Percentiles rank a stretch among this genome's conserved stretches.
These are phyloP conservation scores for Apophysomyces trapeziformis DNA, from an alignment of 371 early-diverging fungal genomes.

Conservation along the genomic window DNA sequence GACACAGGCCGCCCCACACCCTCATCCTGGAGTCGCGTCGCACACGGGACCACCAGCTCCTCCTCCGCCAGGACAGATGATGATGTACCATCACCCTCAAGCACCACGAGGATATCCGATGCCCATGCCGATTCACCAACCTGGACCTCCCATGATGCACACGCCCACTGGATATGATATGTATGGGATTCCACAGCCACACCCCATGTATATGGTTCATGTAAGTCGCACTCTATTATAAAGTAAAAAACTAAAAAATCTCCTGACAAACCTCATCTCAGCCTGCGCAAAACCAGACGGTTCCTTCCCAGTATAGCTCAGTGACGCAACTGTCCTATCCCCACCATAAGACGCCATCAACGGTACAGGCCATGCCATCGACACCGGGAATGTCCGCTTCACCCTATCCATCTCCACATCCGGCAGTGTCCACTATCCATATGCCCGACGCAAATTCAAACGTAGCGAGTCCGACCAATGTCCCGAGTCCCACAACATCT, in stretches of 20 bases:
- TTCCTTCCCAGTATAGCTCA: background rate
- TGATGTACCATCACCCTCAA: conserved; percentile 21
- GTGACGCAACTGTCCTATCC: conserved; percentile 13
- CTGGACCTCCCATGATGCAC: conserved; percentile 16
- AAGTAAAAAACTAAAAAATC: too few relatives aligned
- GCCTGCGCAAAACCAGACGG: conserved; percentile 11
- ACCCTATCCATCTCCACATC: conserved; percentile 22
- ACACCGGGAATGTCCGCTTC: conserved; percentile 19
- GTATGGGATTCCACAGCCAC: conserved; percentile 40
- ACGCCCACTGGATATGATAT: conserved; percentile 36
- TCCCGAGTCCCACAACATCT: conserved; percentile 32
- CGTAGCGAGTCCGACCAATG: conserved; percentile 22
- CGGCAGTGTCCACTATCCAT: conserved; percentile 22
- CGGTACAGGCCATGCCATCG: conserved; percentile 20
- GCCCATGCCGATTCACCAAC: conserved; percentile 24
- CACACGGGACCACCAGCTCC: conserved; percentile 20
- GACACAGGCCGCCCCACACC: conserved; percentile 13
- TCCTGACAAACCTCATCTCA: conserved; percentile 2
- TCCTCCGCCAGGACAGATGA: conserved; percentile 31
- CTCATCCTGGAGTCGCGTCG: conserved; percentile 17
- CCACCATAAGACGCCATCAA: conserved; percentile 13
- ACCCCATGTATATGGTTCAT: conserved; percentile 44
- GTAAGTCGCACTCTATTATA: conserved; percentile 22
- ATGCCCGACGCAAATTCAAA: conserved; percentile 15
- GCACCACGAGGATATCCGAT: conserved; percentile 18